phyloP scores from a whole-genome alignment of 2,329 filamentous ascomycete species.

The Alternaria tenuissima region DNA sequence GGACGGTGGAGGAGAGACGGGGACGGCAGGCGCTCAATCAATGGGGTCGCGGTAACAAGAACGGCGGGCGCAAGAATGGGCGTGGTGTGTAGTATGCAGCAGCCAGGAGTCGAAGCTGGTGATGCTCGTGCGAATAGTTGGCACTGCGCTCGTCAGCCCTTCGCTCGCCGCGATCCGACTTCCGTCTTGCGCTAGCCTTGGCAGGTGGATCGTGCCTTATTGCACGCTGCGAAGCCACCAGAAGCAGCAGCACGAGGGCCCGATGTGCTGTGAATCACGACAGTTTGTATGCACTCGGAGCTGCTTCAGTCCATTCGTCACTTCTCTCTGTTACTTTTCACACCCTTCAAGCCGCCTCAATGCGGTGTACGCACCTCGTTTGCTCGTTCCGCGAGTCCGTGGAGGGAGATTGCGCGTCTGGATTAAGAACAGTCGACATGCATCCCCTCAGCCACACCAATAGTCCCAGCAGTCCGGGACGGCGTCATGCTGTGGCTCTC shows the following conservation, averaged over 20 bases:
- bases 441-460: constrained; percentile 23
- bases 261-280: neutral
- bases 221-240: constrained; percentile 7
- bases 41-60: constrained; percentile 8
- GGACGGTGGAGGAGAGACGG: neutral
- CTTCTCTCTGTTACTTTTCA: neutral
- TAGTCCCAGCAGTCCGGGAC: constrained; percentile 16
- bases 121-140: constrained; percentile 11
- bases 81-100: constrained; percentile 10
- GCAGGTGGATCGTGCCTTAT: constrained; percentile 23
- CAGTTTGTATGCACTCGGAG: constrained; percentile 1
- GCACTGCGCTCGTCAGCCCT: constrained; percentile 17
- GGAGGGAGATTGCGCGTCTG: constrained; percentile 27
- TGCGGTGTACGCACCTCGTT: neutral
- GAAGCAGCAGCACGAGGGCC: constrained; percentile 4
- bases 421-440: constrained; percentile 19
- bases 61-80: constrained; percentile 27
- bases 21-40: neutral
- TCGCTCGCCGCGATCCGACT: constrained; percentile 19
- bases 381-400: constrained; percentile 3
- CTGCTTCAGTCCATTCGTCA: neutral
- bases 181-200: constrained; percentile 24
- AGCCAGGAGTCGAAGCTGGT: constrained; percentile 20
- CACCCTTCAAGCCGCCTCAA: neutral
- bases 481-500: constrained; percentile 23